These are phyloP conservation scores for Dendrocalamus latiflorus DNA, from an alignment of 202 grass and related monocot genomes.

Conservation along the genomic window DNA sequence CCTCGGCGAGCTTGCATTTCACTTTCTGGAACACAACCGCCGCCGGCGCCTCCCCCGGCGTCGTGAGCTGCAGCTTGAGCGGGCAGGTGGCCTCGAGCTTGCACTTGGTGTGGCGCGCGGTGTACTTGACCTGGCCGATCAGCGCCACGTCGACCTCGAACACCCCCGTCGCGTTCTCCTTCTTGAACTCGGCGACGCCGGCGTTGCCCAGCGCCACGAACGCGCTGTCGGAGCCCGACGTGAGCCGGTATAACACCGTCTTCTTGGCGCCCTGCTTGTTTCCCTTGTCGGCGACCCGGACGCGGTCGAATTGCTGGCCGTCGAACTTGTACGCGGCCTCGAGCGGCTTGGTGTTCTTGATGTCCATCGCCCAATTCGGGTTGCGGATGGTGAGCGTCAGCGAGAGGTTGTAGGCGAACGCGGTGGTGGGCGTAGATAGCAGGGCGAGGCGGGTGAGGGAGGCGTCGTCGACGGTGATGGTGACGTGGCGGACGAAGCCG, in stretches of 20 bases:
- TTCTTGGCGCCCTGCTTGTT: conserved; percentile 5
- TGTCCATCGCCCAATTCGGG: conserved; percentile 35
- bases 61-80: too few relatives aligned
- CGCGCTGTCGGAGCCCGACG: background rate
- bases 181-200: background rate
- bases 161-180: conserved; percentile 21
- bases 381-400: conserved; percentile 33
- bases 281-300: background rate
- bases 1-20: conserved; percentile 5
- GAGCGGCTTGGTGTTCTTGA: conserved; percentile 18
- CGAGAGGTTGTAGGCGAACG: too few relatives aligned
- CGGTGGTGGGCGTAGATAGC: too few relatives aligned
- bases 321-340: conserved; percentile 10
- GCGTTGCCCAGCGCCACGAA: background rate
- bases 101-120: background rate
- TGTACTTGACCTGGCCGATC: background rate
- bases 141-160: conserved; percentile 31
- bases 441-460: too few relatives aligned
- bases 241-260: background rate
- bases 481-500: too few relatives aligned
- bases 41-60: background rate
- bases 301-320: conserved; percentile 17
- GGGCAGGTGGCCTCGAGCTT: background rate
- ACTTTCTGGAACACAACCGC: conserved; percentile 11
- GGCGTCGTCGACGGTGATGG: too few relatives aligned